Conservation (phyloP, 331 rosid species). For the Malus hybrid region DNA sequence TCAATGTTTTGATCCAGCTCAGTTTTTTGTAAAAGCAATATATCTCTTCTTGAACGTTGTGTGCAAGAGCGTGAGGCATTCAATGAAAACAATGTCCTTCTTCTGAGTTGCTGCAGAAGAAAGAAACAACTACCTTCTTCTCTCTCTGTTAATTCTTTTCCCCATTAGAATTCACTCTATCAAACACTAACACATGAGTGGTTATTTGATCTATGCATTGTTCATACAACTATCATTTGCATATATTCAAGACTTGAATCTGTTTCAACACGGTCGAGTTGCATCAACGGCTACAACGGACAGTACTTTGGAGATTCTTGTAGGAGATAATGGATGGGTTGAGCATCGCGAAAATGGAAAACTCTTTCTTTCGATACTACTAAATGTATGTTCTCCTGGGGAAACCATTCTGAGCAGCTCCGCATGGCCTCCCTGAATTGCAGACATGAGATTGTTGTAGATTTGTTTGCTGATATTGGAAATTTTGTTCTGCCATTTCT, state of each 20-base stretch:
- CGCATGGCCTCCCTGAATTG: constrained; percentile 71
- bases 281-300: constrained; percentile 88
- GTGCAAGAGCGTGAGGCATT: no score
- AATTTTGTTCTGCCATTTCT: constrained; percentile 91
- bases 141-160: no score
- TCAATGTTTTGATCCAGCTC: no score
- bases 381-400: constrained; percentile 98
- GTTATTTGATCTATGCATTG: not conserved
- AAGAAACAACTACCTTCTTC: no score
- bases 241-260: constrained; percentile 3
- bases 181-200: no score
- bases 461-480: constrained; percentile 88
- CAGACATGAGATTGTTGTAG: constrained; percentile 66
- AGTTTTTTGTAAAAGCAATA: no score
- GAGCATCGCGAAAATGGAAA: constrained; percentile 86
- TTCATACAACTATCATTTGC: not conserved
- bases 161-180: no score
- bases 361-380: constrained; percentile 68
- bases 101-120: no score
- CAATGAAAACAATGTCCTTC: no score
- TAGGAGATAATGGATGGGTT: constrained; percentile 89
- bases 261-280: constrained; percentile 56
- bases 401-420: constrained; percentile 84
- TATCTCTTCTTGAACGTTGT: no score
- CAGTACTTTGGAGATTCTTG: constrained; percentile 72